Evolutionary conservation across 805 yeast species (phyloP), one percentile per base, ranked within the genome.

Genomic region (Wickerhamiella cacticola): DNA sequence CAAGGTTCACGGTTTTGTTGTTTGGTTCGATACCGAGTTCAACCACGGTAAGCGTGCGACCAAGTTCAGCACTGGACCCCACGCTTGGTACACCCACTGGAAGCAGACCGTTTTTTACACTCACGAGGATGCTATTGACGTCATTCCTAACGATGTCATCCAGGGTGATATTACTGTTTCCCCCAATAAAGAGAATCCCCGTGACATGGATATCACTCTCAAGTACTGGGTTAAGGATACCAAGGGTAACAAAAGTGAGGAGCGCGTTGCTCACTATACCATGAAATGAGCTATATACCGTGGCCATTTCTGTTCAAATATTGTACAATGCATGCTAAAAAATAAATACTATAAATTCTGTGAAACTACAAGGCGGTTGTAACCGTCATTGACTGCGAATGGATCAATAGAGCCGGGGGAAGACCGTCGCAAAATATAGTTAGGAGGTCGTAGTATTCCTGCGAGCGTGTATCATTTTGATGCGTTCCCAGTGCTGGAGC

Each of bases 31-130:
- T 61, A 82, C 86, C 60, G 88, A 76, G 54, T 92, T 92, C 75
- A 76, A 78, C 56, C 51, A 42, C 26, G 56, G 66, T 49, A 63
- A 60, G 49, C 63, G 64, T 52, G 70, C 71, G 16, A 80, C 89
- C 50, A 69, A 68, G 26, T 88, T 92, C 63, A 80, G 92, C 18
- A 94, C 99, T 12, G 97, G 97, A 21, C 96, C 99, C 29, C 87
- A 82, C 67, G 80, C 87, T 42, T 77, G 79, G 56, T 87, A 88
- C 72, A 92, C 98, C 13, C 99, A 92, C 69, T 92, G 99, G 99
- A 94, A 92, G 66, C 98, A 92, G 69, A 83, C 96, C 16, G 94
- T 92, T 1, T 87, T 94, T 68, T 94, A 92, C 66, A 72, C 89
- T 60, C 78, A 75, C 56, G 83, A 85, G 58, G 94, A 84, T 24